Conservation (phyloP, 2,329 filamentous ascomycete species). For the Colletotrichum higginsianum region DNA sequence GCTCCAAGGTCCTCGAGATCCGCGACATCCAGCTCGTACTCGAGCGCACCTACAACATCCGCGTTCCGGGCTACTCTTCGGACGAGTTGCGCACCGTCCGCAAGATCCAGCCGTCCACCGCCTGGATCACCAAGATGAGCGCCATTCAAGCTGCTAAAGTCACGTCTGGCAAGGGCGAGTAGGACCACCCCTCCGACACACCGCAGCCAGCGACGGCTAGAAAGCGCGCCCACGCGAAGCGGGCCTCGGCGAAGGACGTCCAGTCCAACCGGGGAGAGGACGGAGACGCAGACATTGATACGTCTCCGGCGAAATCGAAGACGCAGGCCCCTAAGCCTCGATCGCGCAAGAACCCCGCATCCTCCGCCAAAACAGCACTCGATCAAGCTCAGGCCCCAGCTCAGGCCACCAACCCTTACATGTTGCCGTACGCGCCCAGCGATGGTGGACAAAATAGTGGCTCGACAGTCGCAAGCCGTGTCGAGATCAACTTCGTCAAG, state of each 20-base stretch:
- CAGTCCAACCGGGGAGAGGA: conserved; percentile 23
- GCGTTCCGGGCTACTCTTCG: conserved; percentile 92
- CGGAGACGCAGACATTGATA: background rate
- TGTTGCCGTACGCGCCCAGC: conserved; percentile 9
- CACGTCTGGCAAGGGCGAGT: conserved; percentile 72
- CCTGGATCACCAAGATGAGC: conserved; percentile 97
- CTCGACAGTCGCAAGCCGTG: background rate
- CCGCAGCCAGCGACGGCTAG: conserved; percentile 10
- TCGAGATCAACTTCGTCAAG: conserved; percentile 27
- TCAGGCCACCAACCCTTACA: background rate
- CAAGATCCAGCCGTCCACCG: conserved; percentile 89
- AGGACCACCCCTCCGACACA: conserved; percentile 47
- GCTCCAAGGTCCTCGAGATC: conserved; percentile 90
- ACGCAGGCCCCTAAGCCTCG: conserved; percentile 1
- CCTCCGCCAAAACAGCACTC: conserved; percentile 5
- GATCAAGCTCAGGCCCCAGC: background rate
- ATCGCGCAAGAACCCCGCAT: conserved; percentile 14
- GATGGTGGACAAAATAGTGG: background rate
- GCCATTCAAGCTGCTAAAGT: conserved; percentile 95
- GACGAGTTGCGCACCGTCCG: conserved; percentile 95
- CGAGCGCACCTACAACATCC: conserved; percentile 89
- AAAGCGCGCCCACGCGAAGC: conserved; percentile 15
- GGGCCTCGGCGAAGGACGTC: conserved; percentile 14
- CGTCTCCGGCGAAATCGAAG: background rate
- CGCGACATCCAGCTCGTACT: conserved; percentile 87